Evolutionary conservation across 2,329 filamentous ascomycete species (phyloP), one percentile per base, ranked within the genome.

Genomic region (Thyridium curvatum): DNA sequence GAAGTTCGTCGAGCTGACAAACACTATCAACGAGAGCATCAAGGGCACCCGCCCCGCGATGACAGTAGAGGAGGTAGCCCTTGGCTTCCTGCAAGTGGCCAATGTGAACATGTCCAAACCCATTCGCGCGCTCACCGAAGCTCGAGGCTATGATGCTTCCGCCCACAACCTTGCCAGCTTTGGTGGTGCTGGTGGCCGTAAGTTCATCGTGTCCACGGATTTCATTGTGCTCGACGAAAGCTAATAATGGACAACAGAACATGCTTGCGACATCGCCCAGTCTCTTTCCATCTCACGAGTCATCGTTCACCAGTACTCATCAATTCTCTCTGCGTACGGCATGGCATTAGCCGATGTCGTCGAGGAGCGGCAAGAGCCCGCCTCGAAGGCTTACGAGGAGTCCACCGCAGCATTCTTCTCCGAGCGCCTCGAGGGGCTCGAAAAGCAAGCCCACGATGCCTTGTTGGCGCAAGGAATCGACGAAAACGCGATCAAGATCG

Each of bases 71-170:
- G 52, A 55, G 13, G 47, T 56, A 34, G 82, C 83, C 1, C 79
- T 79, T 48, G 84, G 83, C 0, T 85, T 85, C 49, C 72, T 86
- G 53, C 77, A 81, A 43, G 80, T 85, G 36, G 81, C 82, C 7
- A 84, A 85, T 45, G 80, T 83, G 58, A 76, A 79, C 1, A 85
- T 85, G 81, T 78, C 77, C 3, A 66, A 82, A 32, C 83, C 83
- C 0, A 87, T 87, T 44, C 72, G 83, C 30, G 82, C 33, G 5
- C 45, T 52, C 13, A 50, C 46, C 0, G 82, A 87, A 59, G 82
- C 80, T 12, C 30, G 47, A 15, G 48, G 44, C 17, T 51, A 44
- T 30, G 47, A 46, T 18, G 45, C 49, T 5, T 42, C 34, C 10
- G 82, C 82, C 2, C 82, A 38, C 37, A 33, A 15, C 13, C 37